These are phyloP conservation scores for Carex scoparia DNA, from an alignment of 176 grass and related monocot species.

Conservation along the genomic window DNA sequence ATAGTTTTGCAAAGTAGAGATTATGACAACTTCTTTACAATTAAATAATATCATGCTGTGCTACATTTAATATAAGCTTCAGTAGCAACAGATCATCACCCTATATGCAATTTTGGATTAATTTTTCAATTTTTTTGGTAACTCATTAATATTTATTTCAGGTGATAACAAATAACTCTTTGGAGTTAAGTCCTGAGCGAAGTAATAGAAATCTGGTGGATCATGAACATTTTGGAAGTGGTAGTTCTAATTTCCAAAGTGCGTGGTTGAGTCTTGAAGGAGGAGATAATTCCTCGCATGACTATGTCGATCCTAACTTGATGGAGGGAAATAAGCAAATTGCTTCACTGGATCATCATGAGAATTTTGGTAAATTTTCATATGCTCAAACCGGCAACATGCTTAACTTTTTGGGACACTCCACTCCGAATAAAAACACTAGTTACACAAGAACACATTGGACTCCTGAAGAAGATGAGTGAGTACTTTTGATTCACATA, in stretches of 20 bases:
- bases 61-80: not conserved
- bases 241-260: not conserved
- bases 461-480: not conserved
- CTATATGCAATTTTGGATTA: not conserved
- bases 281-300: not conserved
- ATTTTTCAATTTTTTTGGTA: not conserved
- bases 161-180: not conserved
- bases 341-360: not conserved
- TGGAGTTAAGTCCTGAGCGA: not conserved
- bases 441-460: not conserved
- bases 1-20: not conserved
- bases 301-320: not conserved
- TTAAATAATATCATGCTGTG: not conserved
- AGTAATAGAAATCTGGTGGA: not conserved
- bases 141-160: not conserved
- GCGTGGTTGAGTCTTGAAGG: not conserved
- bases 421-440: not conserved
- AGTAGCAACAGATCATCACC: not conserved
- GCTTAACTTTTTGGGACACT: not conserved
- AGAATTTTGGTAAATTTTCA: not conserved
- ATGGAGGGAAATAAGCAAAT: not conserved
- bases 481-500: not conserved
- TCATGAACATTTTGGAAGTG: not conserved
- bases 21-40: not conserved
- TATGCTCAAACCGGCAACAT: not conserved